These are phyloP conservation scores for Trypanosoma melophagium DNA, from an alignment of 208 protist genomes.

Conservation along the genomic window DNA sequence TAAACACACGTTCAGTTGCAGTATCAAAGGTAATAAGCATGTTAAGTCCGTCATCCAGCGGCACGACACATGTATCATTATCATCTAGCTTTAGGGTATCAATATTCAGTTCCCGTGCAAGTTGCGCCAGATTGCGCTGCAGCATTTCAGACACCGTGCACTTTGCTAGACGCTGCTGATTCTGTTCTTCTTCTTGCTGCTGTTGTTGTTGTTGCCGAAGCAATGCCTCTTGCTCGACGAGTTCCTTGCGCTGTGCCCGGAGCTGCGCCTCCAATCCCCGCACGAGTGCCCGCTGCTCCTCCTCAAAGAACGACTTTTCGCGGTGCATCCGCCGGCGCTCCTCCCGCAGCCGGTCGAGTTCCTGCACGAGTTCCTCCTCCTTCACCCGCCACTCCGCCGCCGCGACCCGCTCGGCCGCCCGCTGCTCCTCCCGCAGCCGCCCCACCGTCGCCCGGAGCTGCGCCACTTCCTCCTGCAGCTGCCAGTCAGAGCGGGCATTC, in stretches of 20 bases:
- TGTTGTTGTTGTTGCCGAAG: slow-evolving; percentile 13
- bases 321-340: slow-evolving; percentile 37
- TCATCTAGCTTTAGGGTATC: slow-evolving; percentile 42
- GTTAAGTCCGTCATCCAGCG: slow-evolving; percentile 24
- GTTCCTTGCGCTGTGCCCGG: slow-evolving; percentile 9
- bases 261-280: slow-evolving; percentile 42
- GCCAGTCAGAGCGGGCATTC: slow-evolving; percentile 27
- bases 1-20: slow-evolving; percentile 59
- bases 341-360: slow-evolving; percentile 60
- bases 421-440: slow-evolving; percentile 12
- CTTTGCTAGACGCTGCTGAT: background rate
- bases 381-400: slow-evolving; percentile 42
- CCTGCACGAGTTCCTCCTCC: slow-evolving; percentile 58
- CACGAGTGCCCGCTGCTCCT: slow-evolving; percentile 36
- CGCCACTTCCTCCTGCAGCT: slow-evolving; percentile 34
- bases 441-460: slow-evolving; percentile 20
- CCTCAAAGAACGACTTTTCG: slow-evolving; percentile 30
- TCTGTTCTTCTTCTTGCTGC: slow-evolving; percentile 15
- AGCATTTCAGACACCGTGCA: slow-evolving; percentile 16
- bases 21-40: slow-evolving; percentile 75
- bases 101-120: slow-evolving; percentile 33
- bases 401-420: slow-evolving; percentile 26
- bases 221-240: slow-evolving; percentile 10
- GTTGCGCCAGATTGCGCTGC: slow-evolving; percentile 26
- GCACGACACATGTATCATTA: slow-evolving; percentile 70